Evolutionary conservation across 2,329 filamentous ascomycete genomes (phyloP), one percentile per base, ranked within the genome.

Genomic region (Colletotrichum truncatum): DNA sequence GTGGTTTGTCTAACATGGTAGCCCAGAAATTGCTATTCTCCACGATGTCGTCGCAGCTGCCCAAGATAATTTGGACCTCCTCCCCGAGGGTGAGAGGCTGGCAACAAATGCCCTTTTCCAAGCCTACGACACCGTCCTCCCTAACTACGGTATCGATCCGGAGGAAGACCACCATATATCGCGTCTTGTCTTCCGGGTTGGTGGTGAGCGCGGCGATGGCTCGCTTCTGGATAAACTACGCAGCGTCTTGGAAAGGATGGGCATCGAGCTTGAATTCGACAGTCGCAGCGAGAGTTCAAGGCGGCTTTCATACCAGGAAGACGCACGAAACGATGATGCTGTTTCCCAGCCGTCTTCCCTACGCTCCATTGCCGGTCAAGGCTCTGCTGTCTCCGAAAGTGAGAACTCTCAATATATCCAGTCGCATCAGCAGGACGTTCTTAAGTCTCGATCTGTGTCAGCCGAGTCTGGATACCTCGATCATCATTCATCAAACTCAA

Each of bases 91-190:
- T 51, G 87, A 91, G 70, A 85, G 87, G 59, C 83, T 91, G 21
- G 90, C 92, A 4, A 93, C 91, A 63, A 89, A 89, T 73, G 93
- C 93, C 9, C 85, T 97, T 16, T 97, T 97, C 78, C 85, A 86
- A 56, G 93, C 93, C 28, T 97, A 97, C 74, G 91, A 96, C 73
- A 84, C 87, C 60, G 84, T 94, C 41, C 85, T 97, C n/a, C 87
- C 87, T 5, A 82, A 88, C 69, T 82, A 92, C 80, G 91, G 89
- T 58, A 81, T 93, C 68, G 85, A 93, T 64, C 85, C 88, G n/a
- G 89, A 92, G 71, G 84, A 91, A 70, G 92, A 94, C 72, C 89
- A 89, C 70, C 88, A 91, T 70, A 90, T 94, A 72, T 89, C 93
- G 69, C 88, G 91, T 68, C 89, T 97, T 71, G 80, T 97, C 60